These are phyloP conservation scores for Saccharum spontaneum DNA, from an alignment of 176 grass and related monocot genomes.

Conservation along the genomic window DNA sequence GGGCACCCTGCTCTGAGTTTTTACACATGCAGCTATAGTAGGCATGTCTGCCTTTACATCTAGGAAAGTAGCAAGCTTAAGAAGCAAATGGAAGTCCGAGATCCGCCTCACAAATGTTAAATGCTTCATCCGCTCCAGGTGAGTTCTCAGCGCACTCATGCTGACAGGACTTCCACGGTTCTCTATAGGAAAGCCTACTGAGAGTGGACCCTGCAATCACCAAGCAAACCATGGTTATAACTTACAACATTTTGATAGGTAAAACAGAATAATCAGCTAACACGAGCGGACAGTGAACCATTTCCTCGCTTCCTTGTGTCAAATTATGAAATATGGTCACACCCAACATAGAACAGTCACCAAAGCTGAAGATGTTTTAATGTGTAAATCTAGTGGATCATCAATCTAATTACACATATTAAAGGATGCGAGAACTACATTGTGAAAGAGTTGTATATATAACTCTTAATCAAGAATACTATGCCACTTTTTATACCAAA, in stretches of 20 bases:
- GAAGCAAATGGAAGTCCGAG: conserved; percentile 89
- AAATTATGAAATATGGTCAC: background rate
- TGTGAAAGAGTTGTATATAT: background rate
- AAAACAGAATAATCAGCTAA: background rate
- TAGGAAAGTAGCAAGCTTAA: conserved; percentile 56
- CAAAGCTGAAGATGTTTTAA: background rate
- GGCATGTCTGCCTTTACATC: conserved; percentile 73
- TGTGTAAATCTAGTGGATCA: background rate
- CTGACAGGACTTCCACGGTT: conserved; percentile 54
- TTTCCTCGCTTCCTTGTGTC: background rate
- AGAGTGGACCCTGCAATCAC: conserved; percentile 64
- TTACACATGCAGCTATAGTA: conserved; percentile 61
- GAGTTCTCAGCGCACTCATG: conserved; percentile 48
- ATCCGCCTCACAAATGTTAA: conserved; percentile 80
- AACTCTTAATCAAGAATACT: background rate
- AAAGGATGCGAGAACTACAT: background rate
- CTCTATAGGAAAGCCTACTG: conserved; percentile 66
- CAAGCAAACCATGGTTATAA: background rate
- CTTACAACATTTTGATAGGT: background rate
- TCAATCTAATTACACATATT: background rate
- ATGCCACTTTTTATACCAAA: background rate
- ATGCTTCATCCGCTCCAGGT: conserved; percentile 68
- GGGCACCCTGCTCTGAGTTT: conserved; percentile 51
- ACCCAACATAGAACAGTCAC: background rate
- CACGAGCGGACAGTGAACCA: background rate